Base-by-base conservation (phyloP, 106 monocot genomes). In the Narthecium ossifragum region DNA sequence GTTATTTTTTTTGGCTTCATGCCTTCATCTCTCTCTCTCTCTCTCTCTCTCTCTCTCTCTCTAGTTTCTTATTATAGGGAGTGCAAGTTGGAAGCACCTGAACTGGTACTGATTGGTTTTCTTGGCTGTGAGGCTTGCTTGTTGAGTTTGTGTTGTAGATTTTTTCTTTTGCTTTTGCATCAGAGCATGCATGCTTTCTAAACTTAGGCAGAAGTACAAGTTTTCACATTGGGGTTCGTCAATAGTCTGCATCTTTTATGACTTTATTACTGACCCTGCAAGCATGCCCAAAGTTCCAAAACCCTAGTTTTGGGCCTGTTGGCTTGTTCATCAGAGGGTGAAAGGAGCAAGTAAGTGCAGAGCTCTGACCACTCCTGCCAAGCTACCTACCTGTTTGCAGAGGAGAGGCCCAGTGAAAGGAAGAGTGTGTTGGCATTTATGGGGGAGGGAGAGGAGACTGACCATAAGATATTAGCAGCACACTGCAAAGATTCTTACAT, bases 401-500 rank as follows among this genome's bases (percentile, higher is more conserved):
- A 26, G 27, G 13, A 13, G 47, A 72, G 23, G 20, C 6, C 38
- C 28, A 22, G 15, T 38, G 14, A 36, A 13, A 23, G 48, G 31
- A 31, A 22, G 31, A 14, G 25, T 20, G 18, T 4, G 34, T 28
- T 60, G 24, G 23, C 58, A 59, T 51, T 59, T 57, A 59, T 7
- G 21, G 59, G 1, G 18, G 36, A 34, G 41, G 49, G 50, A 41
- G 14, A 25, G 70, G 28, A 40, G 53, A 62, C 53, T 63, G 71
- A 14, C 30, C 54, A 62, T 34, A 53, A 54, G 39, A 71, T 63
- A 47, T 34, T 51, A 51, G n/a, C 57, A 58, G 31, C 38, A 33
- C 34, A 24, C 32, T 57, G 32, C 55, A n/a, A 39, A 31, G 72
- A 64, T 64, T 72, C 64, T 63, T 45, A 64, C 46, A 59, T 68